phyloP scores from a whole-genome alignment of 805 yeast genomes.

The Ogataea pini region DNA sequence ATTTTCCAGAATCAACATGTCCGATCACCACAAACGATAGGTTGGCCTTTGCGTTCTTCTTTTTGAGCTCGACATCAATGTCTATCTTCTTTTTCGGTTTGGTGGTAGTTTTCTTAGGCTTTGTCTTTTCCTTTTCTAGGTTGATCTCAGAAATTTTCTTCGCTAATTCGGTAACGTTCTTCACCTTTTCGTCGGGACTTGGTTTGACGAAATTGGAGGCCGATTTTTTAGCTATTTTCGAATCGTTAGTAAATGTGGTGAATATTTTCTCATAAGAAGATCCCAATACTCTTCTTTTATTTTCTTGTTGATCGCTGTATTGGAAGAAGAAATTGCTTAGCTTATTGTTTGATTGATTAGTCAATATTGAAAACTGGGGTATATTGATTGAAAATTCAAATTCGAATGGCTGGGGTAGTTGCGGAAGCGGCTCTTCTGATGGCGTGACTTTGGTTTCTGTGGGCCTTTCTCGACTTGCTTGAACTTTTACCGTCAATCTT shows the following conservation, averaged over 20 bases:
- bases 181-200: slow-evolving; percentile 73
- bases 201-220: slow-evolving; percentile 60
- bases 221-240: slow-evolving; percentile 42
- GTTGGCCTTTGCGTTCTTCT: slow-evolving; percentile 48
- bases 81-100: slow-evolving; percentile 48
- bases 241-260: slow-evolving; percentile 40
- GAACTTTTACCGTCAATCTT: background rate
- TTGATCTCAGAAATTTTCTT: slow-evolving; percentile 27
- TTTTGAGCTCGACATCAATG: slow-evolving; percentile 39
- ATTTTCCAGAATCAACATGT: slow-evolving; percentile 85
- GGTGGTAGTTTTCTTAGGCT: slow-evolving; percentile 27
- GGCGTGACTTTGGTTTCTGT: background rate
- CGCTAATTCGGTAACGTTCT: slow-evolving; percentile 28
- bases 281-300: slow-evolving; percentile 7
- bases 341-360: slow-evolving; percentile 13
- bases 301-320: slow-evolving; percentile 11
- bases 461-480: background rate
- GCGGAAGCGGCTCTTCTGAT: slow-evolving; percentile 9
- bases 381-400: slow-evolving; percentile 7
- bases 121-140: slow-evolving; percentile 14
- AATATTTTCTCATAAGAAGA: slow-evolving; percentile 13
- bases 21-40: slow-evolving; percentile 80
- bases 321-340: slow-evolving; percentile 13
- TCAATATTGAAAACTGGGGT: slow-evolving; percentile 6
- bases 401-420: slow-evolving; percentile 6